These are phyloP conservation scores for Phaeotremella fagi DNA, from an alignment of 768 basidiomycete genomes.

Conservation along the genomic window DNA sequence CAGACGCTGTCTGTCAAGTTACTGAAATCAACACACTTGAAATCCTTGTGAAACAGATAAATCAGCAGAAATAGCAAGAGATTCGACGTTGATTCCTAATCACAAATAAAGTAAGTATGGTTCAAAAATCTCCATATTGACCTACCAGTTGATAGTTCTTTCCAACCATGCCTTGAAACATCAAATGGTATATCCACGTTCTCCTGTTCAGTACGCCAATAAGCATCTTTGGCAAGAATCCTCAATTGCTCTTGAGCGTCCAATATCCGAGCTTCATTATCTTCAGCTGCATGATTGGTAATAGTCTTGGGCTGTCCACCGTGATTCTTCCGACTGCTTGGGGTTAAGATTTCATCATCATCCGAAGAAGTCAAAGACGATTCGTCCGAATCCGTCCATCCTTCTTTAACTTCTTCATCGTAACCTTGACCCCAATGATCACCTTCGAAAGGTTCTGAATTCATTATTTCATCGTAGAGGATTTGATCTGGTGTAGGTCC, in stretches of 20 bases:
- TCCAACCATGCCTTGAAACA: slow-evolving; percentile 28
- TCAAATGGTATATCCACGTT: slow-evolving; percentile 1
- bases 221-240: slow-evolving; percentile 12
- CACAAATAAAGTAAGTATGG: no score
- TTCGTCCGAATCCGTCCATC: slow-evolving; percentile 32
- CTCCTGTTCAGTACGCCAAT: slow-evolving; percentile 21
- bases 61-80: no score
- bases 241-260: slow-evolving; percentile 13
- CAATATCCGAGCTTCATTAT: slow-evolving; percentile 4
- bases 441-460: slow-evolving; percentile 25
- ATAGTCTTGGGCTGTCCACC: neutral
- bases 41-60: no score
- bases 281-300: neutral
- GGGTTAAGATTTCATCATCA: slow-evolving; percentile 15
- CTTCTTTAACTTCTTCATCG: slow-evolving; percentile 31
- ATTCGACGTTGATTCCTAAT: no score
- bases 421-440: slow-evolving; percentile 19
- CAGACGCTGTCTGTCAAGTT: no score
- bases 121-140: no score
- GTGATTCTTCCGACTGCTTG: neutral
- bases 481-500: slow-evolving; percentile 32
- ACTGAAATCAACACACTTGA: no score
- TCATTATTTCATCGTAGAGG: slow-evolving; percentile 36
- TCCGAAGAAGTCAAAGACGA: slow-evolving; percentile 3
- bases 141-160: slow-evolving; percentile 25